Percentiles rank a stretch among this genome's conserved stretches.
Evolutionary conservation across 148 eudicot species (phyloP).

Genomic region (Persicaria maculosa): DNA sequence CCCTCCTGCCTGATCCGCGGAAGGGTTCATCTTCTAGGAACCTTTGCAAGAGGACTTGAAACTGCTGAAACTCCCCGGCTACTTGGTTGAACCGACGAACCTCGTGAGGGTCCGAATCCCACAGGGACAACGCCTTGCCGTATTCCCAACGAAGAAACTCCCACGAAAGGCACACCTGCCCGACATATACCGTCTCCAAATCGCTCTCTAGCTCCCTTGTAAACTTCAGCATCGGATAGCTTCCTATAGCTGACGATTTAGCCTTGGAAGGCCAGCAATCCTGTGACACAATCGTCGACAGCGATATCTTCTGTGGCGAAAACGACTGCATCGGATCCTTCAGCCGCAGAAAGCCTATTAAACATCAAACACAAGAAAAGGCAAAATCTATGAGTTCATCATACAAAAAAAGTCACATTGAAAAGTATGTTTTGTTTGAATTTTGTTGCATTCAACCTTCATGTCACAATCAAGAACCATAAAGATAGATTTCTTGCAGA

Average conservation of each 20-base stretch:
- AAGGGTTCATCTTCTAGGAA: slow-evolving; percentile 77
- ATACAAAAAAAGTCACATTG: neutral
- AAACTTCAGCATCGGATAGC: slow-evolving; percentile 52
- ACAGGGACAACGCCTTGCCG: slow-evolving; percentile 72
- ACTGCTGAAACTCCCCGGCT: slow-evolving; percentile 89
- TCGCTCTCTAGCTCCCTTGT: slow-evolving; percentile 57
- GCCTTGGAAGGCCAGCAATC: slow-evolving; percentile 40
- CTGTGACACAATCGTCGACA: slow-evolving; percentile 44
- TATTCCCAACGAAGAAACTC: slow-evolving; percentile 90
- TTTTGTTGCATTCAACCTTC: neutral
- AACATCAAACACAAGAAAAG: neutral
- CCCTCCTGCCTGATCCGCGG: slow-evolving; percentile 58
- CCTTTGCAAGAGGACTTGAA: slow-evolving; percentile 80
- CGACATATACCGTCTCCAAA: slow-evolving; percentile 76
- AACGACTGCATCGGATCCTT: slow-evolving; percentile 69
- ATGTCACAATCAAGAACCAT: neutral
- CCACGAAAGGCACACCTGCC: slow-evolving; percentile 97
- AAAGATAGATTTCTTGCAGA: neutral
- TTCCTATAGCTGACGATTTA: slow-evolving; percentile 20
- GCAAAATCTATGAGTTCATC: neutral
- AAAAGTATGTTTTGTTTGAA: neutral
- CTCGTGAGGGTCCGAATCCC: slow-evolving; percentile 68
- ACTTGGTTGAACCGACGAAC: slow-evolving; percentile 53
- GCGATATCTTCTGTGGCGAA: slow-evolving; percentile 15
- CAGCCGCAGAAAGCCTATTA: slow-evolving; percentile 66